Base-by-base conservation (phyloP, 148 eudicot species). In the Drosera capensis region DNA sequence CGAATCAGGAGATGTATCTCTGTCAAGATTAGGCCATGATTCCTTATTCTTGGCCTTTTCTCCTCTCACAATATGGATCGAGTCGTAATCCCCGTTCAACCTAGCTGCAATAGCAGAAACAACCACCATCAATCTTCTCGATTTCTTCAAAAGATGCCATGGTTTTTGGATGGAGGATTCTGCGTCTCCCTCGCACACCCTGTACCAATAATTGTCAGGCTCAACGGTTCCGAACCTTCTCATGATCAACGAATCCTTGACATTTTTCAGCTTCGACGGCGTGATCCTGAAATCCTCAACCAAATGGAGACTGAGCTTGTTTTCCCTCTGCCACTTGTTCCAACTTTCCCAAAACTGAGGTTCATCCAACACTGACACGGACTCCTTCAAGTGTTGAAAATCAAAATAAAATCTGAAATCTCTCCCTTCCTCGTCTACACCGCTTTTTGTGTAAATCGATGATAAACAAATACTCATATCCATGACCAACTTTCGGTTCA, bases 151-250 rank as follows among this genome's bases (percentile, higher is more conserved):
- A 74, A 78, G 15, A 55, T 81, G 86, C 99, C 99, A 90, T 29
- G 99, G 99, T 44, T 95, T 60, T 57, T 80, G 72, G 46, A 90
- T 71, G 43, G 74, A 77, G 5, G 82, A 71, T 25, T 78, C 95
- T 18, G 94, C 72, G 49, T 80, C 80, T 23, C 99, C 99, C 72
- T 90, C 99, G 49, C 99, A 90, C 7, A 90, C 99, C 12, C 99
- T 66, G 47, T 80, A 81, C 99, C 99, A 90, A 63, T 85, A 90
- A 62, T 80, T 81, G 56, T 90, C 94, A 0, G 94, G 99, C 57
- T 92, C 99, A 35, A 85, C 95, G 0, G 41, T 20, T 21, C 88
- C 95, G 49, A 90, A 90, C 52, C 72, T 90, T 67, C 99, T 78
- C 77, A 81, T 68, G 26, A 90, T 66, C 34, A 85, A 48, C 24